Evolutionary conservation across 305 asterid species (phyloP).

Genomic region (Solanum hybrid): DNA sequence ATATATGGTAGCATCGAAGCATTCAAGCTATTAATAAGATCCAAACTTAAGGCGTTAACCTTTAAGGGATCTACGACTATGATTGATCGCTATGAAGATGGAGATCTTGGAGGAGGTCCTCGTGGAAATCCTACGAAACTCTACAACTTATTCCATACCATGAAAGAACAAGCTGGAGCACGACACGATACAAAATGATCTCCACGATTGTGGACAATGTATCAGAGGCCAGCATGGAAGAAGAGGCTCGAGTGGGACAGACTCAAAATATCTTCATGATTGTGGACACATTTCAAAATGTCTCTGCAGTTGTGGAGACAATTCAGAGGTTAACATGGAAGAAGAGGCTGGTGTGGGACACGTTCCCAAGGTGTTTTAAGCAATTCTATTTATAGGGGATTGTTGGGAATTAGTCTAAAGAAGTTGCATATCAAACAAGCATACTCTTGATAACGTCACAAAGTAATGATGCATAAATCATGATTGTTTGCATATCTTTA

Average conservation of each 20-base stretch:
- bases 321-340: neutral
- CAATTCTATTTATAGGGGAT: neutral
- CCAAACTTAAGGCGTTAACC: neutral
- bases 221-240: neutral
- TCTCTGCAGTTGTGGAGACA: neutral
- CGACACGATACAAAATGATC: neutral
- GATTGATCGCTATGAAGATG: neutral
- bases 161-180: neutral
- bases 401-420: neutral
- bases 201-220: neutral
- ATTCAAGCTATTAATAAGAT: neutral
- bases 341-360: neutral
- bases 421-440: neutral
- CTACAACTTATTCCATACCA: neutral
- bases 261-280: neutral
- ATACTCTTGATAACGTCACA: neutral
- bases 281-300: neutral
- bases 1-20: neutral
- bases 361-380: neutral
- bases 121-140: neutral
- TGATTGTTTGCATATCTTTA: neutral
- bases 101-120: neutral
- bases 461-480: neutral
- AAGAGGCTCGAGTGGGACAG: rapidly evolving
- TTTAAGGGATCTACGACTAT: neutral